A percentile compares a stretch with the other conserved stretches of the same genome.
Evolutionary conservation across 2,329 filamentous ascomycete species (phyloP).

Genomic region (Hyphodiscus sp.): DNA sequence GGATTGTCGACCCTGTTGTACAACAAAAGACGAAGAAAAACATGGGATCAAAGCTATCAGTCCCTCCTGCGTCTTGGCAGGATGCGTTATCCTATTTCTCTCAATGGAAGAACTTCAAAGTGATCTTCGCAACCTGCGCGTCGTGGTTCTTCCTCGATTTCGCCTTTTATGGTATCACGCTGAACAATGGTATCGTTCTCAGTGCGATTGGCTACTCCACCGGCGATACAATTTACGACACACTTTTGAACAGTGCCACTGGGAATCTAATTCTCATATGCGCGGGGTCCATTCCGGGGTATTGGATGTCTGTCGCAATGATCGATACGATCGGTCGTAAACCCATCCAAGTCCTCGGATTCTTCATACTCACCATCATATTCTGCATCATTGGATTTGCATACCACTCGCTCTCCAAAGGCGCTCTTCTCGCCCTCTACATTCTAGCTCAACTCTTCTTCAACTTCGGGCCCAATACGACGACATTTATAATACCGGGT

Average conservation of each 20-base stretch:
- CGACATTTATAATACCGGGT: conserved; percentile 58
- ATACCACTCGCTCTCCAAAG: conserved; percentile 42
- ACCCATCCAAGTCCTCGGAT: conserved; percentile 62
- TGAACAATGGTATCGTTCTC: conserved; percentile 71
- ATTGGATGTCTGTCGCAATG: conserved; percentile 68
- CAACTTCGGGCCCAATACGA: conserved; percentile 60
- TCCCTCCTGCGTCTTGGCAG: conserved; percentile 62
- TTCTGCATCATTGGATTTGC: conserved; percentile 59
- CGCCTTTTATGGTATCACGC: conserved; percentile 62
- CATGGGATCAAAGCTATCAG: conserved; percentile 46
- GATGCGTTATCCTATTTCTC: conserved; percentile 64
- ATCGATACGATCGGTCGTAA: conserved; percentile 74
- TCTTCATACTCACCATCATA: conserved; percentile 52
- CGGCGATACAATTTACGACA: conserved; percentile 58
- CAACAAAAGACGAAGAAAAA: conserved; percentile 48
- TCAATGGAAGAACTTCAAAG: conserved; percentile 62
- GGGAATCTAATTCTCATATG: conserved; percentile 73
- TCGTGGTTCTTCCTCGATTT: conserved; percentile 75
- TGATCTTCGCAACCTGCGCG: conserved; percentile 68
- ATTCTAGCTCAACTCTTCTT: conserved; percentile 61
- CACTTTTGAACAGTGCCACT: conserved; percentile 65
- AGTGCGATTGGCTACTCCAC: conserved; percentile 64
- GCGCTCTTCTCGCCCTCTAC: conserved; percentile 53
- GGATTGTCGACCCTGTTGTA: conserved; percentile 41
- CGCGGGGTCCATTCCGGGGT: conserved; percentile 72